Conservation (phyloP, 495 filamentous ascomycete species). For the Penicillium pulvis region DNA sequence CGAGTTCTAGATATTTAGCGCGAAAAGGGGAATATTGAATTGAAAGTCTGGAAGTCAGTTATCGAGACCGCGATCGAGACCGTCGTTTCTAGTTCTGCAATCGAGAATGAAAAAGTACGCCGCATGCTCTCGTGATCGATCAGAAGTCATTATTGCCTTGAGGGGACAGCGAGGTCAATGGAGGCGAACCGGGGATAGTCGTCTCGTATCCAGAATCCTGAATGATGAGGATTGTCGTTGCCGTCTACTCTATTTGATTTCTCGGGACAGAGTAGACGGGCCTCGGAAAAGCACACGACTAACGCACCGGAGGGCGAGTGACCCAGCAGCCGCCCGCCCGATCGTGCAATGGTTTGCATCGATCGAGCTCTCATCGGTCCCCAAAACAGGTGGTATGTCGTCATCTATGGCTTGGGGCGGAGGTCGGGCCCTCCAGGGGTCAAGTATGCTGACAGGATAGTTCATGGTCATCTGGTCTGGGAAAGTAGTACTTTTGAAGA, state of each 20-base stretch:
- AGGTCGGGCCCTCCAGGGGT: background rate
- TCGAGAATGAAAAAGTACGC: conserved; percentile 1
- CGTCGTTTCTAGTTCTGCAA: conserved; percentile 14
- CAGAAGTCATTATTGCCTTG: background rate
- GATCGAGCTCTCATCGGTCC: conserved; percentile 27
- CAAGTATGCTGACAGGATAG: background rate
- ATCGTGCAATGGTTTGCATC: conserved; percentile 27
- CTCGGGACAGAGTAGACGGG: conserved; percentile 18
- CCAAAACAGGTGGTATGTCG: conserved; percentile 1
- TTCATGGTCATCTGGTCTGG: conserved; percentile 6
- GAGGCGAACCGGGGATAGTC: background rate
- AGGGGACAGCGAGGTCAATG: background rate
- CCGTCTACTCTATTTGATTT: conserved; percentile 28
- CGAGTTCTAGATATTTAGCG: background rate
- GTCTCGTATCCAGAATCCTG: conserved; percentile 17
- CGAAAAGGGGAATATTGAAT: conserved; percentile 1
- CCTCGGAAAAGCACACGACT: conserved; percentile 9
- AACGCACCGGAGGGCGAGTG: conserved; percentile 13
- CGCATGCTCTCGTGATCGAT: background rate
- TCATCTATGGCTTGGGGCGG: conserved; percentile 16
- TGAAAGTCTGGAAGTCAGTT: conserved; percentile 15
- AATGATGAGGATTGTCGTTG: conserved; percentile 14
- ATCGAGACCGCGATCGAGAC: conserved; percentile 18
- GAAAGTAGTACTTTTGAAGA: background rate
- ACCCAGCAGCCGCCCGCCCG: conserved; percentile 14